phyloP scores from a whole-genome alignment of 805 yeast genomes.

The Starmerella geochares region DNA sequence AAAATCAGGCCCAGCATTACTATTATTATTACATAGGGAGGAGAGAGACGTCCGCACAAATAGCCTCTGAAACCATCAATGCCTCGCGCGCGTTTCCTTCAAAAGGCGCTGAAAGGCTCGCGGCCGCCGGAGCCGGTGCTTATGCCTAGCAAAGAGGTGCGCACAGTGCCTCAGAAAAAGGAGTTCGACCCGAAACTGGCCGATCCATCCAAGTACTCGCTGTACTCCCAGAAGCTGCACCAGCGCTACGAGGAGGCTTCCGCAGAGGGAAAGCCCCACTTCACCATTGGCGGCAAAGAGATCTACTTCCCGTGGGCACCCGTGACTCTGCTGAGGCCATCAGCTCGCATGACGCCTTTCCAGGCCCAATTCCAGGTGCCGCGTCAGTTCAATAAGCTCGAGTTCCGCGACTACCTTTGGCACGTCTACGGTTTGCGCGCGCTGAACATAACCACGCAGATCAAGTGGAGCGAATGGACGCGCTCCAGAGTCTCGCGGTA shows the following conservation, averaged over 20 bases:
- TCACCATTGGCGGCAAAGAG: slow-evolving; percentile 64
- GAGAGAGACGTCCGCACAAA: background rate
- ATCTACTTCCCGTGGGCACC: slow-evolving; percentile 80
- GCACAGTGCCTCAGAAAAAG: slow-evolving; percentile 13
- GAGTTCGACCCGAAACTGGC: slow-evolving; percentile 13
- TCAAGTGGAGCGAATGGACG: slow-evolving; percentile 59
- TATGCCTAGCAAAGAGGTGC: slow-evolving; percentile 7
- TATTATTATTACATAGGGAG: background rate
- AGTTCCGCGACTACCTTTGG: slow-evolving; percentile 85
- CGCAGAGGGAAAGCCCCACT: slow-evolving; percentile 56
- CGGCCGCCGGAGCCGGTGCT: slow-evolving; percentile 26
- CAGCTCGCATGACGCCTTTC: slow-evolving; percentile 94
- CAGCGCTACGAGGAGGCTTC: slow-evolving; percentile 11
- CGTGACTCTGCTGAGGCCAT: slow-evolving; percentile 70
- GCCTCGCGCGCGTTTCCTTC: slow-evolving; percentile 24
- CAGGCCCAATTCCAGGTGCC: slow-evolving; percentile 96
- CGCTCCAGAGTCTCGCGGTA: slow-evolving; percentile 59
- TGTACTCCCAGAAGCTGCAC: slow-evolving; percentile 23
- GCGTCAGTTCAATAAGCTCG: slow-evolving; percentile 82
- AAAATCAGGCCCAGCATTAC: slow-evolving; percentile 4
- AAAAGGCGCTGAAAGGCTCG: slow-evolving; percentile 23
- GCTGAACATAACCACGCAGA: slow-evolving; percentile 74
- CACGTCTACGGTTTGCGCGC: slow-evolving; percentile 85
- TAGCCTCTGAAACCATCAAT: slow-evolving; percentile 8
- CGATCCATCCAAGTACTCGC: slow-evolving; percentile 23